A percentile compares a stretch with the other conserved stretches of the same genome.
phyloP scores from a whole-genome alignment of 768 basidiomycete genomes.

The Gloeopeniophorella convolvens region DNA sequence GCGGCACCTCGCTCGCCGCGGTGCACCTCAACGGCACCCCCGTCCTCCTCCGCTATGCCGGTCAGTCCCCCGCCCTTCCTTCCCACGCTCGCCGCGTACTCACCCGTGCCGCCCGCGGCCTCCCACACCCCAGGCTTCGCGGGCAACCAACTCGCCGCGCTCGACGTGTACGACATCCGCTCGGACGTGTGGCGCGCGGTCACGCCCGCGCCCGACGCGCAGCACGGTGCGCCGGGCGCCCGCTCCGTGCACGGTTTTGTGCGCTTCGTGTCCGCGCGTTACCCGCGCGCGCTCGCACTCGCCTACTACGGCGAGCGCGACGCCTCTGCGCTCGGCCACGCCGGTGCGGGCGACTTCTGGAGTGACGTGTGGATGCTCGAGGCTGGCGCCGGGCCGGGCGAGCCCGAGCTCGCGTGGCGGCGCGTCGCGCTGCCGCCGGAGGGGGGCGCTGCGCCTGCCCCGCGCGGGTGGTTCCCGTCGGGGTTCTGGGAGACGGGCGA shows the following conservation, averaged over 20 bases:
- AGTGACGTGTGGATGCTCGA: conserved; percentile 34
- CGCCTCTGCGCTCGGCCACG: conserved; percentile 33
- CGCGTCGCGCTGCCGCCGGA: background rate
- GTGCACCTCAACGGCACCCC: conserved; percentile 17
- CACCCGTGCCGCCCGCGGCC: too few species aligned
- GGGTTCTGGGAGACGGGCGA: background rate
- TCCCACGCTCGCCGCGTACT: background rate
- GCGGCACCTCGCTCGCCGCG: conserved; percentile 35
- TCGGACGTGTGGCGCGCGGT: conserved; percentile 20
- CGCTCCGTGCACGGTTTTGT: conserved; percentile 33
- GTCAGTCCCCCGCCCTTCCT: conserved; percentile 15
- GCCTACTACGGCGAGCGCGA: conserved; percentile 34
- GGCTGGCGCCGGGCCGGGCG: conserved; percentile 1
- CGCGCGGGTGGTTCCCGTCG: background rate
- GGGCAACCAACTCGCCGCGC: conserved; percentile 31
- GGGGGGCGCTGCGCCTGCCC: background rate
- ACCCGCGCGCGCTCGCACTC: conserved; percentile 25
- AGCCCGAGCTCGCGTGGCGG: background rate
- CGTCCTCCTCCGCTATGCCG: conserved; percentile 35
- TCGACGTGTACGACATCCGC: conserved; percentile 32
- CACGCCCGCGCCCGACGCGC: conserved; percentile 24
- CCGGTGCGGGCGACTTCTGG: conserved; percentile 36
- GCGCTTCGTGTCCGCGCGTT: conserved; percentile 22
- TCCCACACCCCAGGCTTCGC: conserved; percentile 27
- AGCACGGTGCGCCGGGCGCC: conserved; percentile 28